A percentile compares a stretch with the other conserved stretches of the same genome.
phyloP scores from a whole-genome alignment of 2,329 filamentous ascomycete species.

The Alternaria incomplexa region DNA sequence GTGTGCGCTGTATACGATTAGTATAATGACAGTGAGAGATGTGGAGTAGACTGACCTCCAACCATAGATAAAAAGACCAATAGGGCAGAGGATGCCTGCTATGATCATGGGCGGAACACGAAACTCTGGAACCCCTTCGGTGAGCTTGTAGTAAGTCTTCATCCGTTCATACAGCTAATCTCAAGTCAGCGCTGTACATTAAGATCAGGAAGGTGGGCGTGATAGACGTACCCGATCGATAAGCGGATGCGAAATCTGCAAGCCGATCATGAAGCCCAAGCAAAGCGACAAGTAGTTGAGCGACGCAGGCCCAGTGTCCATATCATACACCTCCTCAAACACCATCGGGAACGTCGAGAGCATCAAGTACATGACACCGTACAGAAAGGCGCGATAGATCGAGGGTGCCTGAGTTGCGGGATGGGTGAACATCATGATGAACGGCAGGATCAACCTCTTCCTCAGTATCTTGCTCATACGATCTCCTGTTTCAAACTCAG shows the following conservation, averaged over 20 bases:
- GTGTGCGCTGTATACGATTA: conserved; percentile 42
- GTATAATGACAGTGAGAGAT: neutral
- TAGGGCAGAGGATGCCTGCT: conserved; percentile 58
- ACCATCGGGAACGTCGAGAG: conserved; percentile 66
- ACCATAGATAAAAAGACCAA: conserved; percentile 58
- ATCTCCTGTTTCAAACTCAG: conserved; percentile 46
- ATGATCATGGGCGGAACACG: conserved; percentile 62
- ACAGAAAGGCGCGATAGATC: conserved; percentile 62
- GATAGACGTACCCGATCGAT: conserved; percentile 49
- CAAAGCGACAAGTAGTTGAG: conserved; percentile 69
- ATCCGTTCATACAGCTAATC: conserved; percentile 31
- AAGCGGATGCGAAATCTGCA: conserved; percentile 51
- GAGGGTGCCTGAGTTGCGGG: conserved; percentile 65
- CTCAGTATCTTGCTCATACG: conserved; percentile 34
- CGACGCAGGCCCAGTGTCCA: conserved; percentile 63
- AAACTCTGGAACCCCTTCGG: conserved; percentile 50
- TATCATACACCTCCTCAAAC: conserved; percentile 62
- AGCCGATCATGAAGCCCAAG: conserved; percentile 62
- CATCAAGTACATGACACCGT: conserved; percentile 68
- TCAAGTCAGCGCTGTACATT: neutral
- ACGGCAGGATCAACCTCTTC: conserved; percentile 38
- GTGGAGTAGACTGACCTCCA: conserved; percentile 51
- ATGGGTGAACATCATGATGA: conserved; percentile 63
- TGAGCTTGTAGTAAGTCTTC: conserved; percentile 28
- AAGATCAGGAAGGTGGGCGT: neutral